phyloP scores from a whole-genome alignment of 1,284 basidiomycete genomes.

The Apiotrichum veenhuisii region DNA sequence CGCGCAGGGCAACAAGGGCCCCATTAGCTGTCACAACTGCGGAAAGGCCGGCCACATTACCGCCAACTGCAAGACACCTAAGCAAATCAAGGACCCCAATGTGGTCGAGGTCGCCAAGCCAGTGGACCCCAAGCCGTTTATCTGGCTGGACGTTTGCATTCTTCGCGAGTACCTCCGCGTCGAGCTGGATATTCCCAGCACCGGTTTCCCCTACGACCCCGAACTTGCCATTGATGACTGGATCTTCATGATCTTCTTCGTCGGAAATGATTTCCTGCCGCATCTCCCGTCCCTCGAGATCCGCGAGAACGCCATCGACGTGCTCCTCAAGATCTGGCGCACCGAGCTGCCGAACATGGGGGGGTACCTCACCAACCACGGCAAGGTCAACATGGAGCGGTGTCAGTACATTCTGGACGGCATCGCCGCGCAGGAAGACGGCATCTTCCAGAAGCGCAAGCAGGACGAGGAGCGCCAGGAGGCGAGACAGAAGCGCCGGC shows the following conservation, averaged over 20 bases:
- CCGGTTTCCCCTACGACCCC: conserved; percentile 85
- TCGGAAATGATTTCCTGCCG: conserved; percentile 99
- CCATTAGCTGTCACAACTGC: conserved; percentile 74
- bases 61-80: conserved; percentile 71
- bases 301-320: conserved; percentile 97
- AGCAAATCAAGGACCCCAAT: conserved; percentile 55
- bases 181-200: conserved; percentile 77
- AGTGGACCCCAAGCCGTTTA: conserved; percentile 91
- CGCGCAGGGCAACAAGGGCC: conserved; percentile 69
- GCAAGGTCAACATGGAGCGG: conserved; percentile 77
- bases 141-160: conserved; percentile 94
- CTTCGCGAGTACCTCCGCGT: conserved; percentile 96
- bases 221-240: conserved; percentile 99
- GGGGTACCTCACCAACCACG: conserved; percentile 93
- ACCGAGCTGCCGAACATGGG: conserved; percentile 89
- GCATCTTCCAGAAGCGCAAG: conserved; percentile 87
- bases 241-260: conserved; percentile 99
- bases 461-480: conserved; percentile 95
- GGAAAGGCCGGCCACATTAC: conserved; percentile 92
- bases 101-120: conserved; percentile 61
- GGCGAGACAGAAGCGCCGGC: conserved; percentile 78
- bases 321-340: conserved; percentile 92
- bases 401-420: conserved; percentile 94
- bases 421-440: conserved; percentile 85
- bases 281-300: conserved; percentile 98